Percentiles rank a stretch among this genome's conserved stretches.
These are phyloP conservation scores for Penicillium nordicum DNA, from an alignment of 2,329 filamentous ascomycete species.

Conservation along the genomic window DNA sequence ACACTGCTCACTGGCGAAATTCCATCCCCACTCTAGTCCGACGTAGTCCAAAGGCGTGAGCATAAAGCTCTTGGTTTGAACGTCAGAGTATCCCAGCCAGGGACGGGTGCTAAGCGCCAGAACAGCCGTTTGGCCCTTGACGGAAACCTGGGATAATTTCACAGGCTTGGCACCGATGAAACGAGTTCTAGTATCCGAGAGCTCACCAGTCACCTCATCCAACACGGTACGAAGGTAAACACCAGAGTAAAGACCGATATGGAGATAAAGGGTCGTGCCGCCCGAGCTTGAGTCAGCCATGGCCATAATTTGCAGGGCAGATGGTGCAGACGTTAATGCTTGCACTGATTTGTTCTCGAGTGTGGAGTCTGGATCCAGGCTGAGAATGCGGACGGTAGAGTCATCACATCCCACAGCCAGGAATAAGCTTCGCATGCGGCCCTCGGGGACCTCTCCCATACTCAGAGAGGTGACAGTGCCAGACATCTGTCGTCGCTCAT, in stretches of 20 bases:
- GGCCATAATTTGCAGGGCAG: slow-evolving; percentile 82
- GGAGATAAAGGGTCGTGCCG: slow-evolving; percentile 83
- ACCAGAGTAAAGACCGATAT: slow-evolving; percentile 92
- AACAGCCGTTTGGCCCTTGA: slow-evolving; percentile 79
- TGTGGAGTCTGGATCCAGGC: slow-evolving; percentile 83
- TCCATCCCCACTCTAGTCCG: slow-evolving; percentile 89
- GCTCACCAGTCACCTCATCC: slow-evolving; percentile 90
- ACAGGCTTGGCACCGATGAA: slow-evolving; percentile 91
- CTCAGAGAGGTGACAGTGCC: slow-evolving; percentile 95
- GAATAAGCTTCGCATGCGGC: slow-evolving; percentile 83
- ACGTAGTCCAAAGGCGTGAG: slow-evolving; percentile 88
- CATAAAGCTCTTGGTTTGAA: slow-evolving; percentile 81
- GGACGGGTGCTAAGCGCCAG: slow-evolving; percentile 86
- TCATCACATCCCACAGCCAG: slow-evolving; percentile 96
- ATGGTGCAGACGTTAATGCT: slow-evolving; percentile 84
- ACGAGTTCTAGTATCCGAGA: slow-evolving; percentile 90
- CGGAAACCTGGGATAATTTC: slow-evolving; percentile 84
- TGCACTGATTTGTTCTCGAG: slow-evolving; percentile 93
- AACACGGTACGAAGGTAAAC: slow-evolving; percentile 94
- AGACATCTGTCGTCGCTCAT: slow-evolving; percentile 92
- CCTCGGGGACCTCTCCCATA: slow-evolving; percentile 86
- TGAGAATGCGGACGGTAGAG: slow-evolving; percentile 88
- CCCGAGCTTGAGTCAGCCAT: slow-evolving; percentile 94
- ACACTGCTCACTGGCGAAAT: slow-evolving; percentile 93
- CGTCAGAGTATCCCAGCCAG: slow-evolving; percentile 94